Evolutionary conservation across 331 rosid genomes (phyloP), one percentile per base, ranked within the genome.

Genomic region (Quercus lobata): DNA sequence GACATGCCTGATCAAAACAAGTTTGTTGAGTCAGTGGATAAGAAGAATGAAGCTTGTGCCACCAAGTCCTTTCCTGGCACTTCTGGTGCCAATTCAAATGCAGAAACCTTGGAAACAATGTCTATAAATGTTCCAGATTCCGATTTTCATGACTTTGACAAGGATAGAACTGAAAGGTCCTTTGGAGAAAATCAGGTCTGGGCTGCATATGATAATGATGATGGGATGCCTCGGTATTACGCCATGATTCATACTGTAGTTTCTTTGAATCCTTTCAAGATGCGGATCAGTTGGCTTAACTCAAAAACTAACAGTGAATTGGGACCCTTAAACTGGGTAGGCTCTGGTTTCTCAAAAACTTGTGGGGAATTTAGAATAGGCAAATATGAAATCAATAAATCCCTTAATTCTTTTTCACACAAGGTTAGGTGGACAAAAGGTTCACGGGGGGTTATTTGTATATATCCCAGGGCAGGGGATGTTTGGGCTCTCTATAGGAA

Each of bases 171-270:
- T 22, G 88, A 81, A 60, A 70, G 44, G 74, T 77, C 75, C 37
- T 80, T 84, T 30, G 88, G 54, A 73, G 85, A 81, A 6, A 81
- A 74, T 81, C 88, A 84, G 80, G 83, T 84, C 8, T 84, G 88
- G 88, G 80, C 88, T 9, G 85, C 83, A n/a, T 84, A 84, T 60
- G 88, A 84, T 29, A 70, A 53, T 3, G 83, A 81, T 71, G 88
- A 85, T 16, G 88, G 88, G 70, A 85, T 85, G 88, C 88, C 88
- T 69, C 82, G 88, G 35, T 85, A 81, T 78, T 85, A 85, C 55
- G 88, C 88, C 15, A 22, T 85, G 62, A 82, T 85, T 55, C 88
- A 78, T 57, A 57, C 53, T 22, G 83, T 85, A 53, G 57, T 85
- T 65, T 78, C 83, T 56, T 3, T 60, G 58, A 69, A 74, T 76